phyloP scores from a whole-genome alignment of 2,329 filamentous ascomycete species.

The Claviceps sp. region DNA sequence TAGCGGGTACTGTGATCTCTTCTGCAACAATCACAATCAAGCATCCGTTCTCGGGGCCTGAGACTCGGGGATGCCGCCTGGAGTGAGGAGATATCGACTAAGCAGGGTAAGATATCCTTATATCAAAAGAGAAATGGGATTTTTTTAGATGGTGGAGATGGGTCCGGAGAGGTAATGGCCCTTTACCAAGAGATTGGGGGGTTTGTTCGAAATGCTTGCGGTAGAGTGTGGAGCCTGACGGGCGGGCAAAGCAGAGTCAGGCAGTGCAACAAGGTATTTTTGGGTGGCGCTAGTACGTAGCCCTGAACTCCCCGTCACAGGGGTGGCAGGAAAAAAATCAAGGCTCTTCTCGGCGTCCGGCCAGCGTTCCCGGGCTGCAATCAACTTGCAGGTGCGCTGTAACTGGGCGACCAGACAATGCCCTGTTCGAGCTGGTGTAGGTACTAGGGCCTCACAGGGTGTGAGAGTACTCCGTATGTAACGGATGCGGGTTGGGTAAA shows the following conservation, averaged over 20 bases:
- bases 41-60: neutral
- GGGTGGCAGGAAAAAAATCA: conserved; percentile 4
- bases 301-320: conserved; percentile 3
- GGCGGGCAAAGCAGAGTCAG: conserved; percentile 1
- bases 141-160: conserved; percentile 1
- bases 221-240: conserved; percentile 6
- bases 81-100: neutral
- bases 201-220: conserved; percentile 4
- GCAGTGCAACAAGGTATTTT: conserved; percentile 4
- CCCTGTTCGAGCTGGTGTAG: neutral
- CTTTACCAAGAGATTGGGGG: conserved; percentile 7
- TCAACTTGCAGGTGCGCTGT: neutral
- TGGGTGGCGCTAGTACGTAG: conserved; percentile 1
- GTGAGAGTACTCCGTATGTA: neutral
- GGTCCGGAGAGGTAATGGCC: neutral
- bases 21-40: neutral
- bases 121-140: conserved; percentile 2
- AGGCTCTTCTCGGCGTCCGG: neutral
- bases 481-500: neutral
- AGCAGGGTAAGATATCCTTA: neutral
- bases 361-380: neutral
- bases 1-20: neutral
- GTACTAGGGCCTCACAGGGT: neutral
- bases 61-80: neutral
- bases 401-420: conserved; percentile 1